Evolutionary conservation across 768 basidiomycete species (phyloP).

Genomic region (Daedaleopsis nitida): DNA sequence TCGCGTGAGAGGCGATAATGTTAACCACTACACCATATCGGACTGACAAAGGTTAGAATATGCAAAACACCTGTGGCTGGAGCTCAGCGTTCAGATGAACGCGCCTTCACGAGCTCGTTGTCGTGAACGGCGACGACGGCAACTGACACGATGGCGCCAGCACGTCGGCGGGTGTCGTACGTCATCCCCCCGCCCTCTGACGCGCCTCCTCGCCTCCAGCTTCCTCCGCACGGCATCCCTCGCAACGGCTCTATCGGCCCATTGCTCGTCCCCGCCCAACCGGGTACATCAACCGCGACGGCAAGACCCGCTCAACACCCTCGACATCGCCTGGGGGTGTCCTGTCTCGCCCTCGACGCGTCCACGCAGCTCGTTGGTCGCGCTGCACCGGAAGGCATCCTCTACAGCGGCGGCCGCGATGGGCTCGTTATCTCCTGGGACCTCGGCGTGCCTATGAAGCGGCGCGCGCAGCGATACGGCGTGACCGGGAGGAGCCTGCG

Average conservation of each 20-base stretch:
- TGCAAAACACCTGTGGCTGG: no score
- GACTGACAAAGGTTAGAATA: no score
- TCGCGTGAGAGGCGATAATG: background rate
- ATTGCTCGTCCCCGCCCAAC: slow-evolving; percentile 51
- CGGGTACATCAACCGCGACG: slow-evolving; percentile 2
- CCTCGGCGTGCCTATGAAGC: slow-evolving; percentile 64
- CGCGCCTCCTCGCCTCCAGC: slow-evolving; percentile 61
- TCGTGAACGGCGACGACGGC: slow-evolving; percentile 2
- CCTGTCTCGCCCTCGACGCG: slow-evolving; percentile 84
- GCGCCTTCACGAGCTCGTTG: background rate
- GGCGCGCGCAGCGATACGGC: slow-evolving; percentile 38
- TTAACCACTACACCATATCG: slow-evolving; percentile 24
- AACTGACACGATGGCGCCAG: slow-evolving; percentile 34
- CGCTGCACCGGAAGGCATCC: slow-evolving; percentile 76
- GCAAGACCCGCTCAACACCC: slow-evolving; percentile 50
- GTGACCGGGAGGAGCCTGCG: slow-evolving; percentile 32
- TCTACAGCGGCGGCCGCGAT: slow-evolving; percentile 90
- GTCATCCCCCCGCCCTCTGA: slow-evolving; percentile 76
- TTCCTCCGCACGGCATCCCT: slow-evolving; percentile 66
- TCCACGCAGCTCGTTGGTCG: slow-evolving; percentile 75
- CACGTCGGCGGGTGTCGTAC: slow-evolving; percentile 80
- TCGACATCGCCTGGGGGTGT: slow-evolving; percentile 85
- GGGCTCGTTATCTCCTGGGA: slow-evolving; percentile 91
- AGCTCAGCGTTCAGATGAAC: background rate
- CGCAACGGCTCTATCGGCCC: slow-evolving; percentile 73